Base-by-base conservation (phyloP, 2,329 filamentous ascomycete genomes). In the Epichloe brachyelytri region DNA sequence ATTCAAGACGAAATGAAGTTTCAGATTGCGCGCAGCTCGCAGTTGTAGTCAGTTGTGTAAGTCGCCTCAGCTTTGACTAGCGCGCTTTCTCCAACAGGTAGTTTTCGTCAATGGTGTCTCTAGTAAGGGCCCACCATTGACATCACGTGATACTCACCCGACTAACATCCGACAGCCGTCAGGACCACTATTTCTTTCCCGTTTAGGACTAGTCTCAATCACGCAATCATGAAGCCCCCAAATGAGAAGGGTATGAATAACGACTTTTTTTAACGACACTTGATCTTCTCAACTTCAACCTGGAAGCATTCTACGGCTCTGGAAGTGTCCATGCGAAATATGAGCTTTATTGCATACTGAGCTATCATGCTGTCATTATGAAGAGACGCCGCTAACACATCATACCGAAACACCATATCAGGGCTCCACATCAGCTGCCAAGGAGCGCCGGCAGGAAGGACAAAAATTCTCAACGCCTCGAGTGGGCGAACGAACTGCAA, bases 161-260 rank as follows among this genome's bases (percentile, higher is more conserved):
- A 11, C 26, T 8, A 34, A 4, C 33, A 19, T n/a, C 22, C 43
- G 48, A 45, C 49, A 51, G 45, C 46, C 49, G 41, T 33, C 37
- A 30, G 49, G 12, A 17, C 46, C 43, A 46, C 44, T 43, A 34
- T 20, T 53, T 34, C 46, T 33, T 33, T 14, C 53, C 52, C 15
- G 6, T 55, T 58, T 54, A 46, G 58, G 58, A 54, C 59, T 64
- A 64, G 62, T 57, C 33, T 22, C 43, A 63, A 64, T 62, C 62
- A 64, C 62, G 62, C 62, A 57, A 64, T 64, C 62, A 60, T 59
- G 50, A 58, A 53, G 53, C 59, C 56, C 56, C 52, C 50, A 55
- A 50, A 49, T 40, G 51, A 44, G 41, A 58, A 43, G 41, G 37
- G 53, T 51, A 56, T 56, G 51, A 38, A 51, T 14, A 38, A 48